A percentile compares a stretch with the other conserved stretches of the same genome.
phyloP scores from a whole-genome alignment of 2,329 filamentous ascomycete genomes.

The Alternaria brassicicola region DNA sequence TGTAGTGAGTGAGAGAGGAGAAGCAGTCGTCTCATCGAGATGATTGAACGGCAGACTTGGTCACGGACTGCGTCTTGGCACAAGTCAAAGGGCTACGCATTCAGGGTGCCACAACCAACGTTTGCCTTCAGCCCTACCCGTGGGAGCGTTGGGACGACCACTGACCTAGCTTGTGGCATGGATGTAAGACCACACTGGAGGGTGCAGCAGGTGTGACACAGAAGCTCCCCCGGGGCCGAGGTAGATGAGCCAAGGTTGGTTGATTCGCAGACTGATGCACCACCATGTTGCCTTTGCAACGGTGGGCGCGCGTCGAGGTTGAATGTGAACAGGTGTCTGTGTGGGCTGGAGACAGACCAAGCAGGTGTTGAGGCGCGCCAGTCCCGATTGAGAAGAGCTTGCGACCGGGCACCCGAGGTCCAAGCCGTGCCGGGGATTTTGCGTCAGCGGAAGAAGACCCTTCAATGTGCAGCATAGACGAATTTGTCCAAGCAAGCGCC shows the following conservation, averaged over 20 bases:
- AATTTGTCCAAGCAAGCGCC: slow-evolving; percentile 2
- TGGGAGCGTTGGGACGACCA: not conserved
- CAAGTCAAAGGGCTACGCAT: not conserved
- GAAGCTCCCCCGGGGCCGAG: not conserved
- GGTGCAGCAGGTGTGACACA: not conserved
- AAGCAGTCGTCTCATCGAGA: not conserved
- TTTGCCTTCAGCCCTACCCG: slow-evolving; percentile 12
- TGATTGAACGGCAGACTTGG: not conserved
- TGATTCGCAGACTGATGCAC: not conserved
- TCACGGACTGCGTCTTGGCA: not conserved
- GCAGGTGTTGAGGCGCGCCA: slow-evolving; percentile 31
- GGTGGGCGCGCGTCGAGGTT: not conserved
- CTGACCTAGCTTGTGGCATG: not conserved
- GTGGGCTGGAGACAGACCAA: slow-evolving; percentile 19
- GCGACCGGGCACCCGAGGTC: slow-evolving; percentile 4
- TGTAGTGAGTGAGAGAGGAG: not conserved
- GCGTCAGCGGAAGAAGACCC: slow-evolving; percentile 5
- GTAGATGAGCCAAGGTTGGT: not conserved
- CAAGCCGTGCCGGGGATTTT: slow-evolving; percentile 5
- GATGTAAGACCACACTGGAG: not conserved
- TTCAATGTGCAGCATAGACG: slow-evolving; percentile 10
- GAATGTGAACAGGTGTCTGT: slow-evolving; percentile 19
- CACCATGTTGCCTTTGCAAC: not conserved
- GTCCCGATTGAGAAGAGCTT: slow-evolving; percentile 25
- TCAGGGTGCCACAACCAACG: not conserved